phyloP scores from a whole-genome alignment of 2,329 filamentous ascomycete genomes.

The Calcarisporium arbuscula region DNA sequence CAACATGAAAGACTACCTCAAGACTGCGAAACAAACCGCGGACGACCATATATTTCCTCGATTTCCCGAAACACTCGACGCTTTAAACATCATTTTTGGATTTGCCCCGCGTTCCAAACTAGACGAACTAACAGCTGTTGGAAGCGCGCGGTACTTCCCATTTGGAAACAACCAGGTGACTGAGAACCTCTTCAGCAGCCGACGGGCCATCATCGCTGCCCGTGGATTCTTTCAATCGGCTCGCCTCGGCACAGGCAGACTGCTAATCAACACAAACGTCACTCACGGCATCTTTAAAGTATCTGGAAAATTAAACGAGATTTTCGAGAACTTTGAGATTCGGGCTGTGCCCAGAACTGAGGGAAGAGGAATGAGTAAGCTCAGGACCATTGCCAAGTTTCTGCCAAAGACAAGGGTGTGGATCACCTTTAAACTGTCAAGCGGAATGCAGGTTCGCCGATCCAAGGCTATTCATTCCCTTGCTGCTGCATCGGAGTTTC shows the following conservation, averaged over 20 bases:
- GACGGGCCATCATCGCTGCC: conserved; percentile 31
- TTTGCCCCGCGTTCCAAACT: conserved; percentile 31
- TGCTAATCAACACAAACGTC: conserved; percentile 51
- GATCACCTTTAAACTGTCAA: conserved; percentile 23
- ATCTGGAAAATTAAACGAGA: conserved; percentile 24
- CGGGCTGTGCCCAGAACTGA: conserved; percentile 10
- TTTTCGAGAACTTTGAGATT: conserved; percentile 24
- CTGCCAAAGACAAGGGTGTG: conserved; percentile 32
- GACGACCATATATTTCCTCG: conserved; percentile 38
- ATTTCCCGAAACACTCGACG: conserved; percentile 41
- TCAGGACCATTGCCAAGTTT: conserved; percentile 28
- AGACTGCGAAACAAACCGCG: conserved; percentile 31
- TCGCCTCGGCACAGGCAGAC: conserved; percentile 44
- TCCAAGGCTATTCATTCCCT: conserved; percentile 23
- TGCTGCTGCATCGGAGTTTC: conserved; percentile 17
- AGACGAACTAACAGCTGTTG: conserved; percentile 32
- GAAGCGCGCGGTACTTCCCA: conserved; percentile 44
- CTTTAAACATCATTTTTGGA: conserved; percentile 46
- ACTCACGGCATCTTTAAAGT: conserved; percentile 47
- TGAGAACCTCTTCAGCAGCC: conserved; percentile 18
- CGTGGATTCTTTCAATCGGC: conserved; percentile 52
- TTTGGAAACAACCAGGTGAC: conserved; percentile 23
- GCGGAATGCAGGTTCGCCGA: conserved; percentile 22
- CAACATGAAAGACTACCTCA: conserved; percentile 38
- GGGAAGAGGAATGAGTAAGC: conserved; percentile 2